A percentile compares a stretch with the other conserved stretches of the same genome.
phyloP scores from a whole-genome alignment of 495 filamentous ascomycete species.

The Daldinia loculata region DNA sequence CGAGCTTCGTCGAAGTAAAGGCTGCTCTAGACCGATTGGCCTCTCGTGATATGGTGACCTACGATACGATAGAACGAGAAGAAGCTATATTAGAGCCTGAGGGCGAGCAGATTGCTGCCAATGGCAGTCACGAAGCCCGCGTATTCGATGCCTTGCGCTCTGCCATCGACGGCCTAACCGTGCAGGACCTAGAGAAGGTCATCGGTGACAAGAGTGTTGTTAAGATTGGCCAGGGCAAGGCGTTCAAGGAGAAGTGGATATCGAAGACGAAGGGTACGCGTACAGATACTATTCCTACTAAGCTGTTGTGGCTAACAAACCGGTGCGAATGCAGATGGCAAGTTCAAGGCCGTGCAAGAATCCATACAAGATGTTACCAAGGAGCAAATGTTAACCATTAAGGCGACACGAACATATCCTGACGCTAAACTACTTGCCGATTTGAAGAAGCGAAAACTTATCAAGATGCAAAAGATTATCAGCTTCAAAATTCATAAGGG shows the following conservation, averaged over 20 bases:
- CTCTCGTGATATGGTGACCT: conserved; percentile 84
- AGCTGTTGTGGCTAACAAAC: conserved; percentile 9
- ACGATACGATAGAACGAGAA: conserved; percentile 82
- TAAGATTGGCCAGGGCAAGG: conserved; percentile 93
- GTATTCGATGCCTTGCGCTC: conserved; percentile 87
- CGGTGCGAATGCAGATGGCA: conserved; percentile 18
- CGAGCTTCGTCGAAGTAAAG: conserved; percentile 77
- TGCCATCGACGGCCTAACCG: conserved; percentile 79
- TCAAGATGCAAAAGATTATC: conserved; percentile 83
- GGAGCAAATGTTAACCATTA: conserved; percentile 74
- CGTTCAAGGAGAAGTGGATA: conserved; percentile 97
- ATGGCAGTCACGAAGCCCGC: conserved; percentile 94
- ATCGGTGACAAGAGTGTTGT: conserved; percentile 84
- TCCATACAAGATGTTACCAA: conserved; percentile 81
- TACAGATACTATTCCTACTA: not conserved
- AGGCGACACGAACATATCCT: conserved; percentile 69
- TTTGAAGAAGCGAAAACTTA: conserved; percentile 87
- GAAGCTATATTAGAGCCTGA: conserved; percentile 80
- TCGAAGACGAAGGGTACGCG: conserved; percentile 77
- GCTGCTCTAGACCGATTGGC: conserved; percentile 85
- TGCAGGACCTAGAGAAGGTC: conserved; percentile 75
- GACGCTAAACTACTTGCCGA: conserved; percentile 79
- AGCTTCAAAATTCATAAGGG: conserved; percentile 85
- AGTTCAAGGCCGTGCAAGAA: conserved; percentile 45
- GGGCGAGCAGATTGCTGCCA: conserved; percentile 75